Conservation (phyloP, 129 eudicot genomes). For the Chrysanthemum makinoi region DNA sequence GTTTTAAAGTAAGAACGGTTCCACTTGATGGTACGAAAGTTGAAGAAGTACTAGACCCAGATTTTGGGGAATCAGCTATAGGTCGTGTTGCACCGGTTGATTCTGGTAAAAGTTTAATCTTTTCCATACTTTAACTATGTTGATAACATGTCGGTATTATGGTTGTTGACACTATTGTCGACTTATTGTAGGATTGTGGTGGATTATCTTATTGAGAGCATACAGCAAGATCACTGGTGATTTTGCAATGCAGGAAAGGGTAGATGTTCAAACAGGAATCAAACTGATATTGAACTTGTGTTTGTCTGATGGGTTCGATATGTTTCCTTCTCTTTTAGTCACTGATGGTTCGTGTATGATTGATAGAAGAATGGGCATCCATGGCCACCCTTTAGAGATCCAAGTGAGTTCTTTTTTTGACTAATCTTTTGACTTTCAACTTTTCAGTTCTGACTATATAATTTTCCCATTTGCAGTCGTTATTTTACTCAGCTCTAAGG, state of each 20-base stretch:
- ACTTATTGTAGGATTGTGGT: slow-evolving; percentile 74
- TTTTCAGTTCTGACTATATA: slow-evolving; percentile 1
- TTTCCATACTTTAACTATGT: not conserved
- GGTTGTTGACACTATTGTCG: slow-evolving; percentile 1
- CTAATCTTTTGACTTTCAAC: not conserved
- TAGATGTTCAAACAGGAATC: slow-evolving; percentile 89
- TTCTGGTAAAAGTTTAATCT: slow-evolving; percentile 55
- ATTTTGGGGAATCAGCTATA: slow-evolving; percentile 97
- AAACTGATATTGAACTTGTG: slow-evolving; percentile 81
- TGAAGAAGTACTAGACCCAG: slow-evolving; percentile 98
- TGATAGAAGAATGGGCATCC: slow-evolving; percentile 97
- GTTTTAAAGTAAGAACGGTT: slow-evolving; percentile 83
- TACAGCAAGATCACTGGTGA: slow-evolving; percentile 94
- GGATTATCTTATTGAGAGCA: slow-evolving; percentile 92
- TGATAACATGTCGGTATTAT: slow-evolving; percentile 9
- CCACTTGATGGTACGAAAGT: slow-evolving; percentile 72
- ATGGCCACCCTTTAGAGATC: slow-evolving; percentile 96
- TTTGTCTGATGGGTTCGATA: slow-evolving; percentile 92
- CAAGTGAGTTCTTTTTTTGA: slow-evolving; percentile 53
- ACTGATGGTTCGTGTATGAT: slow-evolving; percentile 99
- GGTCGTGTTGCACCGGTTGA: slow-evolving; percentile 99
- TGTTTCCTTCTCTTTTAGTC: slow-evolving; percentile 93
- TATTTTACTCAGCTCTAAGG: slow-evolving; percentile 90
- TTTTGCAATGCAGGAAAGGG: slow-evolving; percentile 77
- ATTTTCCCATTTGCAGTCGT: slow-evolving; percentile 47